Evolutionary conservation across 495 filamentous ascomycete genomes (phyloP), one percentile per base, ranked within the genome.

Genomic region (Evansstolkia leycettana): DNA sequence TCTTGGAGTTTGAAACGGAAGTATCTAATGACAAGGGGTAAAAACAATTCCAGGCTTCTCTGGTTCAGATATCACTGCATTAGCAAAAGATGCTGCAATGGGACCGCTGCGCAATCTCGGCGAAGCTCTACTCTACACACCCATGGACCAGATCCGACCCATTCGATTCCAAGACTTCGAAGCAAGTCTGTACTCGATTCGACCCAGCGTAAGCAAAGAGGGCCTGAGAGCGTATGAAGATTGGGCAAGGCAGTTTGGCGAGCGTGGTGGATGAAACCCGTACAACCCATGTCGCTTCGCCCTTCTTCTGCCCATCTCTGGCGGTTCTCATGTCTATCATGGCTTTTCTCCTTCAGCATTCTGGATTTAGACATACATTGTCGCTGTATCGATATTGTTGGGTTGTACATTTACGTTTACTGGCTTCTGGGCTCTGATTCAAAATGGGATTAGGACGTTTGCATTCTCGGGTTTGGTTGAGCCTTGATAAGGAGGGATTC

Each of bases 71-170:
- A 94, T 99, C 36, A 99, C 90, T 7, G 90, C 90, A 5, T 63
- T 99, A 16, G 92, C 90, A 7, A 99, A 99, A 57, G 90, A 99
- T 52, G 90, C 90, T 7, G 90, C 90, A 16, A 99, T 99, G 90
- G 92, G 90, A 0, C 90, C 92, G 7, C 69, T 99, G 10, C 78
- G 92, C 13, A 87, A 82, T 37, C 67, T 99, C 2, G 90, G 90
- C 14, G 92, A 96, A 51, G 82, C 82, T 12, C 64, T 99, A 26
- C 67, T 99, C 16, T 75, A 83, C 42, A 95, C 88, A 62, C 79
- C 79, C 3, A 90, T 85, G 73, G 90, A 96, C 39, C 79, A 96
- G 39, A 94, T 99, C 48, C 71, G 89, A 10, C 76, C 86, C 1
- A 96, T 99, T 25, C 71, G 67, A 39, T 74, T 88, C 20, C 51